These are phyloP conservation scores for Salvia splendens DNA, from an alignment of 257 asterid genomes.

Conservation along the genomic window DNA sequence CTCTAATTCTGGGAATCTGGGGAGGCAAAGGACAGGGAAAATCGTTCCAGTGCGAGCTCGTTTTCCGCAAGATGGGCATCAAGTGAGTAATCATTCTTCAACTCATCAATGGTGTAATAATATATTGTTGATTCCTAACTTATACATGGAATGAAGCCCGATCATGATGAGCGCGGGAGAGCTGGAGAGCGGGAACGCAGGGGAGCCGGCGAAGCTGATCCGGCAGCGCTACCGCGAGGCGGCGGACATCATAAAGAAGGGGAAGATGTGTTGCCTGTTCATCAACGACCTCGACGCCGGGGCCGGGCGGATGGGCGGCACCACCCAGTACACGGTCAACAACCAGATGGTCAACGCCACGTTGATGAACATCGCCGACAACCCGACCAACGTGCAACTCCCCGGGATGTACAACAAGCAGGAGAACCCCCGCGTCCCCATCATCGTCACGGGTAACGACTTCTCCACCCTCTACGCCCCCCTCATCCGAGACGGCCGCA, in stretches of 20 bases:
- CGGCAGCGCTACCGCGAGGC: constrained; percentile 73
- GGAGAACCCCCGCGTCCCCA: constrained; percentile 82
- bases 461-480: constrained; percentile 88
- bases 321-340: constrained; percentile 89
- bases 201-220: constrained; percentile 63
- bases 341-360: constrained; percentile 96
- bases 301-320: constrained; percentile 87
- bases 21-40: constrained; percentile 98
- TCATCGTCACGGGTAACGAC: constrained; percentile 82
- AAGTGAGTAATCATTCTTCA: constrained; percentile 46
- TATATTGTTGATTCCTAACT: too few relatives aligned
- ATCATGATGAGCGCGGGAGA: constrained; percentile 89
- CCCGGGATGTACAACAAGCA: constrained; percentile 97
- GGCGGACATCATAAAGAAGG: constrained; percentile 74
- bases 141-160: constrained; percentile 48
- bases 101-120: too few relatives aligned
- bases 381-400: constrained; percentile 85
- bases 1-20: constrained; percentile 87
- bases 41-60: constrained; percentile 93
- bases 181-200: constrained; percentile 61
- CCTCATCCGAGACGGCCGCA: constrained; percentile 90
- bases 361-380: constrained; percentile 91
- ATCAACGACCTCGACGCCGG: constrained; percentile 93
- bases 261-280: constrained; percentile 82
- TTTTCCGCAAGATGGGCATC: constrained; percentile 80